Conservation (phyloP, 192 early-diverging fungal species). For the Backusella tuberculispora region DNA sequence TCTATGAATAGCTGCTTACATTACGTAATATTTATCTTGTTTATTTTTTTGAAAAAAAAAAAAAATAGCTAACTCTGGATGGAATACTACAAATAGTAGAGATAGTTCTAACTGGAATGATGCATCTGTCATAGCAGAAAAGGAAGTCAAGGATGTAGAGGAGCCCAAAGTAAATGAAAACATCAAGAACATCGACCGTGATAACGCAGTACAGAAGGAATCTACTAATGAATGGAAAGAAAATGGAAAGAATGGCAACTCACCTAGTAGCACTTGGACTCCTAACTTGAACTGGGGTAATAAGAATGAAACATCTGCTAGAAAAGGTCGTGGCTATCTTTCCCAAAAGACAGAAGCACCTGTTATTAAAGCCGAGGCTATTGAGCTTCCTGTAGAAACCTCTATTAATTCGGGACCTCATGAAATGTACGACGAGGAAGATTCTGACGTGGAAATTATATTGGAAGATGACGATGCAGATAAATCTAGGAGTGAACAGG, state of each 20-base stretch:
- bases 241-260: not conserved
- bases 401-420: not conserved
- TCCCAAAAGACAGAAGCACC: constrained; percentile 18
- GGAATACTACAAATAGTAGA: not conserved
- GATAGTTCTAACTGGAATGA: not conserved
- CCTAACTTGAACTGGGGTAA: not conserved
- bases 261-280: not conserved
- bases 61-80: not conserved
- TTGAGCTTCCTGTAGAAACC: not conserved
- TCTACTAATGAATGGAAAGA: not conserved
- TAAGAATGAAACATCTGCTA: not conserved
- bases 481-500: constrained; percentile 6
- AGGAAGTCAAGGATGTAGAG: not conserved
- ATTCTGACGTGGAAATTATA: constrained; percentile 41
- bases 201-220: not conserved
- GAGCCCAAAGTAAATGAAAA: not conserved
- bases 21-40: no score
- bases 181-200: not conserved
- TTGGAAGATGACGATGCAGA: constrained; percentile 23
- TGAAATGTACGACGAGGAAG: constrained; percentile 25
- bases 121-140: not conserved
- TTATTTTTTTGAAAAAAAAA: no score
- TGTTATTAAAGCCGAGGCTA: not conserved
- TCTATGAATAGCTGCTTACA: no score
- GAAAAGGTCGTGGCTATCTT: constrained; percentile 17